Evolutionary conservation across 169 alveolate genomes (phyloP), one percentile per base, ranked within the genome.

Genomic region (Prorocentrum cordatum): DNA sequence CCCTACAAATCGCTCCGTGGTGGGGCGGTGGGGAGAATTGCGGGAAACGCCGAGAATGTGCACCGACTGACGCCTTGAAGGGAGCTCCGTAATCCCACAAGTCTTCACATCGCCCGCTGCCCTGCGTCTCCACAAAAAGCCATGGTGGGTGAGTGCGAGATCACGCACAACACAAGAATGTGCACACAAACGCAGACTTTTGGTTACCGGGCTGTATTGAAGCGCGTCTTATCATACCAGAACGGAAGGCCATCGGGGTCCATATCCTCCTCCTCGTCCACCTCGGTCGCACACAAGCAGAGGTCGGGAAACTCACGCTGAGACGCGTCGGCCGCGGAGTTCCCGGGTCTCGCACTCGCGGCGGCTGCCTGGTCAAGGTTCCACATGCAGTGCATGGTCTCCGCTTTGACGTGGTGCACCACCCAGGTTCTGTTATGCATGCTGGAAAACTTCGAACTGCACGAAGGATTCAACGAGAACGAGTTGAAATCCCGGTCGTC

Each of bases 331-430:
- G 7, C 33, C 67, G 14, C 2, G 22, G 12, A 47, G 61, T 6
- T 6, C 61, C 4, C 61, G 29, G 61, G 6, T 26, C 29, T 26
- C 18, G 31, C 64, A 22, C 24, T 2, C 29, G 86, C 86, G 38
- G 61, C 70, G 59, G 32, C 89, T 12, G 89, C 89, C 2, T 7
- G 58, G 47, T 79, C 89, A 32, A 79, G 32, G 45, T 79, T 66
- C 89, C 89, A 79, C 89, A 79, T 79, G 77, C 89, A 79, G 18
- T 77, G 89, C 89, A 79, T 79, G 12, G 89, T 79, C 45, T 79
- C 89, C 2, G 89, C 77, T 64, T 79, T 42, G 66, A 79, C 89
- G 26, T 79, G 89, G 66, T 79, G 89, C 24, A 79, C 89, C 24
- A 79, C 87, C 89, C 89, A 79, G 16, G 89, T 79, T 16, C 77